Evolutionary conservation across 1,139 yeast genomes (phyloP).

Genomic region (Diutina sp.): DNA sequence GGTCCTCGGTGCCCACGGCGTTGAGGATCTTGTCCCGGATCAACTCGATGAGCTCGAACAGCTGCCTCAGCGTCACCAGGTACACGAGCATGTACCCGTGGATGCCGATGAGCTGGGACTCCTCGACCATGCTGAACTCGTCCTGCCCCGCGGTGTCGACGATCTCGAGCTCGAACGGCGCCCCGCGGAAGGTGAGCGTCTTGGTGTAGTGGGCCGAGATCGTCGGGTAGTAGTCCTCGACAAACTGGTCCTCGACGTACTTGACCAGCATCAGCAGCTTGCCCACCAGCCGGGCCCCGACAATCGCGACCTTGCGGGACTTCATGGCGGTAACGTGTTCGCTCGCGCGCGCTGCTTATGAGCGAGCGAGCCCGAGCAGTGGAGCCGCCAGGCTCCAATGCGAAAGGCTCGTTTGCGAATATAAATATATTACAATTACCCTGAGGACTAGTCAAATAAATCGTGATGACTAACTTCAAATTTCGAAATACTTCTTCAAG

Average conservation of each 20-base stretch:
- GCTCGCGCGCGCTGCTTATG: background rate
- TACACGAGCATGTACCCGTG: slow-evolving; percentile 80
- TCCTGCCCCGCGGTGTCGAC: slow-evolving; percentile 95
- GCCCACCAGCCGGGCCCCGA: slow-evolving; percentile 86
- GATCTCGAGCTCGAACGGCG: slow-evolving; percentile 74
- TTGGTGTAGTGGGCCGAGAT: slow-evolving; percentile 83
- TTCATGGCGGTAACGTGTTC: slow-evolving; percentile 17
- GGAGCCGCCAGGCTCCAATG: too few relatives aligned
- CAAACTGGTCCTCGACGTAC: slow-evolving; percentile 80
- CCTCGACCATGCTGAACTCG: slow-evolving; percentile 75
- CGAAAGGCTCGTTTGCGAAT: too few relatives aligned
- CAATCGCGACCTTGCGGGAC: slow-evolving; percentile 75
- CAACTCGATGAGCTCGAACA: slow-evolving; percentile 67
- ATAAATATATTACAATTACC: too few relatives aligned
- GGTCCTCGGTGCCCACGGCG: slow-evolving; percentile 51
- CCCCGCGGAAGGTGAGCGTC: slow-evolving; percentile 55
- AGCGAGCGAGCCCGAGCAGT: background rate
- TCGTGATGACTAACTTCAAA: too few relatives aligned
- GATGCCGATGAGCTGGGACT: slow-evolving; percentile 70
- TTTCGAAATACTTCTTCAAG: too few relatives aligned
- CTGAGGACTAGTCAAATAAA: too few relatives aligned
- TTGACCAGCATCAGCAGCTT: slow-evolving; percentile 80
- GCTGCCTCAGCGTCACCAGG: slow-evolving; percentile 67
- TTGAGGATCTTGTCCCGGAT: slow-evolving; percentile 79
- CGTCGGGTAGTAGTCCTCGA: slow-evolving; percentile 85